Base-by-base conservation (phyloP, 768 basidiomycete species). In the Sarcodon sp. region DNA sequence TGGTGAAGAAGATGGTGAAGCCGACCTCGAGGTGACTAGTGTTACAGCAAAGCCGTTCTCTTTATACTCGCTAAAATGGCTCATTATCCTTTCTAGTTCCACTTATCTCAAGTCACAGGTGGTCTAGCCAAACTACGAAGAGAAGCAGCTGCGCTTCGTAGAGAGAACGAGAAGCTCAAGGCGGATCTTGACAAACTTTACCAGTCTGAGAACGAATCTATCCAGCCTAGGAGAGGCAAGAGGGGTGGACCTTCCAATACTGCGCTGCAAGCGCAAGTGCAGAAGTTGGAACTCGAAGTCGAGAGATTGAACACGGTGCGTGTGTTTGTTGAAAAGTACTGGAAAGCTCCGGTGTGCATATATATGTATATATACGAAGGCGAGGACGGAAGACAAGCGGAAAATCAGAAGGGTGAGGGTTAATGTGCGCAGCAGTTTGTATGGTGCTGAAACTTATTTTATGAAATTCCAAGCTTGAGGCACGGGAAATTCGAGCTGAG, bases 401-500 rank as follows among this genome's bases (percentile, higher is more conserved):
- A 55, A 45, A 36, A 53, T 61, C 0, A 48, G 54, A 7, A 49
- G 57, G 39, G 60, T 60, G 44, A 5, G 52, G 47, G 16, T 45
- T 27, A 27, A 27, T 27, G 21, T 27, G 21, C 21, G 21, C 21
- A 27, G 21, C 21, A 4, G 44, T 44, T 9, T 32, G n/a, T 47
- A 18, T 18, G 11, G 7, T 33, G 37, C 27, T 44, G 39, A n/a
- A 46, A 50, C 38, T 39, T 55, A 36, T 10, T n/a, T 41, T 21
- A 35, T 8, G n/a, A 31, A 44, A 43, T 21, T 43, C n/a, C 41
- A n/a, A 66, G 65, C 51, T 65, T 15, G 53, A 53, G 35, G 49
- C 50, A 32, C 64, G 61, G 45, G 69, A 71, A 48, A 53, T 66
- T 8, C 58, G 60, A 45, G 54, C 48, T 16, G 70, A 74, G 49